Base-by-base conservation (phyloP, 306 rosid genomes). In the Styphnolobium japonicum region DNA sequence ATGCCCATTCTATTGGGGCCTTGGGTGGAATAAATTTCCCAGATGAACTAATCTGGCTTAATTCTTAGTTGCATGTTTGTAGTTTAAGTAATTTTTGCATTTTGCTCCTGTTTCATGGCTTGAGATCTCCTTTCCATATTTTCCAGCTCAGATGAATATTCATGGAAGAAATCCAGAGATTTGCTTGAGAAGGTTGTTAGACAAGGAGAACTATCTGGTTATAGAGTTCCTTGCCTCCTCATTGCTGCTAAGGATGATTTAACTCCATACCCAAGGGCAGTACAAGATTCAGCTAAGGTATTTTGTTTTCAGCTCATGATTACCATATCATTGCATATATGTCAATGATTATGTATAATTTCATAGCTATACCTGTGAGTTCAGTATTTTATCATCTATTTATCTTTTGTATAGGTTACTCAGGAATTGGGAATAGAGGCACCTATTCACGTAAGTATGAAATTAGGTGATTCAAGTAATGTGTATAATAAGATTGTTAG, bases 201-300 rank as follows among this genome's bases (percentile, higher is more conserved):
- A 81, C 87, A 85, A 66, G 98, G 93, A 74, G 97, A 92, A 82
- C 80, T 84, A 86, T 89, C 86, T 74, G 92, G 97, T 79, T 82
- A 80, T 79, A 89, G 82, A 68, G 90, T 86, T 75, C 98, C 98
- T 72, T 88, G 92, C 80, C 89, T 95, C 67, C 88, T 95, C 58
- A 67, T 92, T 83, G 91, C 98, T 72, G 89, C 95, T 45, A 92
- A 92, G 89, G 93, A 87, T 86, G 98, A 95, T 86, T 90, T 91
- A 55, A 87, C 81, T 85, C 94, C 91, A 45, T 85, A 87, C 78
- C 97, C 95, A 48, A 80, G 89, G 80, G 91, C 91, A 25, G 85
- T 92, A 60, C 88, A 84, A 83, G 92, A 92, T 80, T 87, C 97
- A 40, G 87, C 85, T 34, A 88, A 85, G 97, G 98, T 95, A 84